A percentile compares a stretch with the other conserved stretches of the same genome.
Conservation (phyloP, 768 basidiomycete species). For the Hygrophorus russula region DNA sequence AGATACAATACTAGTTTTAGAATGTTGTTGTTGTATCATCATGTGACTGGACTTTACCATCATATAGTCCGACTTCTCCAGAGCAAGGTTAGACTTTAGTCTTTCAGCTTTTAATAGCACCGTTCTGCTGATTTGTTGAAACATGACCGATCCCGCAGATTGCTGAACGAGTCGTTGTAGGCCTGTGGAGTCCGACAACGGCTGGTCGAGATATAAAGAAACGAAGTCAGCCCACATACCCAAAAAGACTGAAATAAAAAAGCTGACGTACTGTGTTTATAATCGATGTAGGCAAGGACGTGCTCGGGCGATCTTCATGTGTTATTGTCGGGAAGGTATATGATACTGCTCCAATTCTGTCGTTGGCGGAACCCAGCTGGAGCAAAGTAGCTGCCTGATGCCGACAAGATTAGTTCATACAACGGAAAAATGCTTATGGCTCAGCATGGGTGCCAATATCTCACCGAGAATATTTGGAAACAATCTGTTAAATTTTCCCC, state of each 20-base stretch:
- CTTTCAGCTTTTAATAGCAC: not conserved
- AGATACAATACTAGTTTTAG: not conserved
- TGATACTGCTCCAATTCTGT: too few relatives aligned
- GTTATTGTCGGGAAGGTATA: too few relatives aligned
- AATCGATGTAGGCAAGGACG: not conserved
- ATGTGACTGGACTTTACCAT: too few relatives aligned
- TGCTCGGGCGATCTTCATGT: not conserved
- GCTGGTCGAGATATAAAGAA: not conserved
- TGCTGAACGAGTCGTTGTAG: not conserved
- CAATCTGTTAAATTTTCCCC: not conserved
- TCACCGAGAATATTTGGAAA: not conserved
- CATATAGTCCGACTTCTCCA: too few relatives aligned
- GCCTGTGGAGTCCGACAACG: not conserved
- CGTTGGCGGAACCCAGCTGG: not conserved
- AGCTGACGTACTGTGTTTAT: not conserved
- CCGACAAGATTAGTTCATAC: too few relatives aligned
- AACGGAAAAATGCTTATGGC: not conserved
- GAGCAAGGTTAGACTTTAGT: not conserved
- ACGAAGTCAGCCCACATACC: not conserved
- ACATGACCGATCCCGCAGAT: not conserved
- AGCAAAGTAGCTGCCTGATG: not conserved
- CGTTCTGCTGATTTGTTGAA: not conserved
- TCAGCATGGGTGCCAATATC: not conserved
- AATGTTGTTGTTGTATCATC: not conserved
- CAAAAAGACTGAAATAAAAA: not conserved